Base-by-base conservation (phyloP, 805 yeast species). In the Grigorovia jiainica region DNA sequence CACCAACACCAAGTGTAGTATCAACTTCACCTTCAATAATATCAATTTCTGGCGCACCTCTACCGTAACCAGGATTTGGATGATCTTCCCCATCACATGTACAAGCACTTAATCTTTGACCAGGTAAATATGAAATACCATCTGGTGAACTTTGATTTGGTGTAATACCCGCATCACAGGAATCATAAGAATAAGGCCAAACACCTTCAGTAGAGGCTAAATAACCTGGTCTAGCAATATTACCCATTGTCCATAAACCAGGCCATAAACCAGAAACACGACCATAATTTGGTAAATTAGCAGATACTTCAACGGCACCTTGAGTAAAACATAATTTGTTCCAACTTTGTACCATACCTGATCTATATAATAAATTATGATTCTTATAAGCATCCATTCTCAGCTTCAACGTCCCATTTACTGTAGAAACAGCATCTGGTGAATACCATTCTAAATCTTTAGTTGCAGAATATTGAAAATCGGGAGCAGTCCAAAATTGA, bases 31-130 rank as follows among this genome's bases (percentile, higher is more conserved):
- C 96, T 73, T 90, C 97, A 40, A 90, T 60, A 36, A 80, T 78
- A 76, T 90, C 97, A 52, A 90, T 86, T 70, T 87, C 97, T 8
- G 96, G 96, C 0, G 95, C 95, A 41, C 96, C 96, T 62, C 97
- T 78, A 11, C 97, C 97, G 1, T 65, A 62, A 39, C 97, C 97
- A 18, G 67, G 73, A 58, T 81, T 87, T 37, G 97, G 97, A 60
- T 89, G 97, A 40, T 81, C 87, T 52, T 78, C 86, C 23, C 81
- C 87, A 20, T 70, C 65, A 66, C 97, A 89, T 0, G 90, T 80
- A 65, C 97, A 89, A 11, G 72, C 61, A 58, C 71, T 77, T 48
- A 89, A 68, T 50, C 73, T 73, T 64, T 89, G 96, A 24, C 97
- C 97, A 0, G 90, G 87, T 42, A 89, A 67, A 55, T 76, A 86